phyloP scores from a whole-genome alignment of 2,329 filamentous ascomycete genomes.

The Verticillium albo-atrum region DNA sequence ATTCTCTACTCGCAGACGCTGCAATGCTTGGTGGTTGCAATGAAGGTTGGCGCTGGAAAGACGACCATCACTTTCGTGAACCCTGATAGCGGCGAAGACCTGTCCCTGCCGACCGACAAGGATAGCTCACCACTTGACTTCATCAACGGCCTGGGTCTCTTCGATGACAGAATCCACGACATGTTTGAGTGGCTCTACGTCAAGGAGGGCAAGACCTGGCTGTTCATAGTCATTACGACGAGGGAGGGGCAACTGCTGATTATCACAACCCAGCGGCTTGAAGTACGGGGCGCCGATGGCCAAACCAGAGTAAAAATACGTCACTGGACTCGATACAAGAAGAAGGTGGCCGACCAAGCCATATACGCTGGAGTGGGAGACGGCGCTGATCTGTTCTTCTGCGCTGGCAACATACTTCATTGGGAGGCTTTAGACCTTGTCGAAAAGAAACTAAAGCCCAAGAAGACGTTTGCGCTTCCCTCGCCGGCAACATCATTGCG shows the following conservation, averaged over 20 bases:
- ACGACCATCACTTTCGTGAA: slow-evolving; percentile 51
- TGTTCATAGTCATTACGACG: slow-evolving; percentile 59
- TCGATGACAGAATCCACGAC: slow-evolving; percentile 54
- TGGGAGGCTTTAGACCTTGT: slow-evolving; percentile 49
- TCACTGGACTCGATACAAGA: slow-evolving; percentile 51
- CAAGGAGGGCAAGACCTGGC: slow-evolving; percentile 53
- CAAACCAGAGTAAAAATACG: slow-evolving; percentile 28
- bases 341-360: slow-evolving; percentile 35
- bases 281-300: slow-evolving; percentile 14
- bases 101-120: slow-evolving; percentile 42
- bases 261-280: slow-evolving; percentile 24
- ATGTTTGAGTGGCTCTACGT: slow-evolving; percentile 61
- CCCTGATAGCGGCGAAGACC: slow-evolving; percentile 45
- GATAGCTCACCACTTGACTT: slow-evolving; percentile 37
- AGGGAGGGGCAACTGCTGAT: slow-evolving; percentile 51
- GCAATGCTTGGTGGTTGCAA: slow-evolving; percentile 49
- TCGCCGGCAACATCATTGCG: slow-evolving; percentile 48
- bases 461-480: slow-evolving; percentile 42
- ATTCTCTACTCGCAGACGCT: slow-evolving; percentile 51
- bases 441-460: slow-evolving; percentile 45
- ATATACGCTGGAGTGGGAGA: slow-evolving; percentile 54
- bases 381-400: slow-evolving; percentile 52
- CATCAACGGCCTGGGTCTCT: slow-evolving; percentile 51
- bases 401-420: slow-evolving; percentile 47
- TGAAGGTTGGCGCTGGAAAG: slow-evolving; percentile 35